These are phyloP conservation scores for Rhynchosporium secalis DNA, from an alignment of 2,329 filamentous ascomycete genomes.

Conservation along the genomic window DNA sequence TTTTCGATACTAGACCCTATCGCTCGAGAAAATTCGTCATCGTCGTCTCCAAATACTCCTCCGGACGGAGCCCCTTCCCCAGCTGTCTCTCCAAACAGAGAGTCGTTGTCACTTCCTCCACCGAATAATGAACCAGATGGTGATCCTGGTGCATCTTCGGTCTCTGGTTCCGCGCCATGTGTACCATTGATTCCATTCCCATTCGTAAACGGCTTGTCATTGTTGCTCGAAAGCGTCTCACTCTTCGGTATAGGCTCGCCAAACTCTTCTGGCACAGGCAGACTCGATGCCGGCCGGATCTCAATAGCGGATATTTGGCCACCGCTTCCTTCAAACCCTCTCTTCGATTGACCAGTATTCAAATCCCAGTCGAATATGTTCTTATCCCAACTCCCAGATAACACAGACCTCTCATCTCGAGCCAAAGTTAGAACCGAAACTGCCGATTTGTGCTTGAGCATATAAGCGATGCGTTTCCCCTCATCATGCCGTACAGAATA, in stretches of 20 bases:
- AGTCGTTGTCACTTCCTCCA: slow-evolving; percentile 71
- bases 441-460: slow-evolving; percentile 84
- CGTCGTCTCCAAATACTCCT: slow-evolving; percentile 76
- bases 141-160: slow-evolving; percentile 62
- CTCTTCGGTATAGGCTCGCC: slow-evolving; percentile 57
- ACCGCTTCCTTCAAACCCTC: slow-evolving; percentile 74
- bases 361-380: slow-evolving; percentile 92
- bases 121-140: slow-evolving; percentile 73
- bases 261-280: slow-evolving; percentile 74
- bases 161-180: slow-evolving; percentile 45
- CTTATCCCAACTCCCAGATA: slow-evolving; percentile 98
- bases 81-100: slow-evolving; percentile 82
- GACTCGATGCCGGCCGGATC: slow-evolving; percentile 72
- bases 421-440: slow-evolving; percentile 84
- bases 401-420: slow-evolving; percentile 79
- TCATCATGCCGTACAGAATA: slow-evolving; percentile 94
- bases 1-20: slow-evolving; percentile 54
- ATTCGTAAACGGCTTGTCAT: slow-evolving; percentile 58
- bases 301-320: slow-evolving; percentile 89
- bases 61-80: slow-evolving; percentile 51
- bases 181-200: slow-evolving; percentile 47
- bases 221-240: slow-evolving; percentile 77
- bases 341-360: slow-evolving; percentile 75
- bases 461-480: slow-evolving; percentile 79
- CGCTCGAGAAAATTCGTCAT: slow-evolving; percentile 76